Percentiles rank a stretch among this genome's conserved stretches.
Evolutionary conservation across 768 basidiomycete species (phyloP).

Genomic region (Russula earlei): DNA sequence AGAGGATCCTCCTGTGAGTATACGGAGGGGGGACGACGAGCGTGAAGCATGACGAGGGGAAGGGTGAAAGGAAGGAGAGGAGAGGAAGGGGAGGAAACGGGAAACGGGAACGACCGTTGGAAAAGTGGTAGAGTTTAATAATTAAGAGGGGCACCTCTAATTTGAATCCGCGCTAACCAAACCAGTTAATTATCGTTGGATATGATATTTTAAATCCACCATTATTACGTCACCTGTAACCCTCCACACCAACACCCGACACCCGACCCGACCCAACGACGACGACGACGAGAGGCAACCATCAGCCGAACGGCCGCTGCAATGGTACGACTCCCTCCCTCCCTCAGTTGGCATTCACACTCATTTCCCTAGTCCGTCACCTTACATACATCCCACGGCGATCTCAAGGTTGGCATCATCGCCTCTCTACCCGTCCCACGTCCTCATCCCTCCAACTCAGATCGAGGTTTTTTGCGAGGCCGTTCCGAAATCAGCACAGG

Average conservation of each 20-base stretch:
- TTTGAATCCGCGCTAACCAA: not conserved
- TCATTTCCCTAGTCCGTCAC: conserved; percentile 67
- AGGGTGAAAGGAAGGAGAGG: conserved; percentile 4
- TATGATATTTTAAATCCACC: not conserved
- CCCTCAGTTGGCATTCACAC: conserved; percentile 1
- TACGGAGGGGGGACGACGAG: conserved; percentile 57
- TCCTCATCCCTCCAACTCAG: conserved; percentile 32
- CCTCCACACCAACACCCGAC: no score
- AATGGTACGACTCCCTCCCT: conserved; percentile 9
- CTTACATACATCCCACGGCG: conserved; percentile 87
- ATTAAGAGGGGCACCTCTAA: not conserved
- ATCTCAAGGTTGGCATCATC: conserved; percentile 63
- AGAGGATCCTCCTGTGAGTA: conserved; percentile 69
- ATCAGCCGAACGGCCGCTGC: not conserved
- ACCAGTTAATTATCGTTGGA: no score
- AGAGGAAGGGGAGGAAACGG: no score
- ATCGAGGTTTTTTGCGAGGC: conserved; percentile 97
- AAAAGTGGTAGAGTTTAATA: conserved; percentile 17
- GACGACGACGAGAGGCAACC: no score
- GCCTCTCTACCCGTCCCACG: not conserved
- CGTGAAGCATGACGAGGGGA: conserved; percentile 31
- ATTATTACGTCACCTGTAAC: not conserved
- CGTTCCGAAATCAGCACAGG: conserved; percentile 91
- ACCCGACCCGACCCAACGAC: no score
- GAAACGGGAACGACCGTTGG: conserved; percentile 10